phyloP scores from a whole-genome alignment of 306 rosid genomes.

The Inga laurina region DNA sequence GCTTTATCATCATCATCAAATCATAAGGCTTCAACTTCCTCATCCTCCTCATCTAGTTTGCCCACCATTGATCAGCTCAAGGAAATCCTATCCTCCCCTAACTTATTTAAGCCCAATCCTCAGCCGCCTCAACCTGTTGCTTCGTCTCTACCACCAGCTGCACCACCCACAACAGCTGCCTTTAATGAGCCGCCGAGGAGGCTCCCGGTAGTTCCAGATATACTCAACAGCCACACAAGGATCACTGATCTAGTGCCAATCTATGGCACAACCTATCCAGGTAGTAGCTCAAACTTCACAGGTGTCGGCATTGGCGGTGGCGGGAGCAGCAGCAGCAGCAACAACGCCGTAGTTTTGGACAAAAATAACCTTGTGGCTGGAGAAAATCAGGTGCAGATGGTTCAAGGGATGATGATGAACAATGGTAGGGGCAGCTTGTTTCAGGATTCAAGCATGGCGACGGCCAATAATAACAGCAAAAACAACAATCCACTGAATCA shows the following conservation, averaged over 20 bases:
- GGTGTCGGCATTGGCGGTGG: conserved; percentile 30
- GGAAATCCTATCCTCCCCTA: conserved; percentile 52
- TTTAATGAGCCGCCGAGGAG: conserved; percentile 19
- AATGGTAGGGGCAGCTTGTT: conserved; percentile 53
- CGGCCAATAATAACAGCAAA: background rate
- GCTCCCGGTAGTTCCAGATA: no score
- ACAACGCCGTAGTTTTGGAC: background rate
- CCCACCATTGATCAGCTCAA: conserved; percentile 51
- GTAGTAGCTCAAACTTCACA: no score
- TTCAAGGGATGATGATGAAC: conserved; percentile 39
- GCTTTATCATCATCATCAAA: background rate
- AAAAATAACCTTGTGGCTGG: conserved; percentile 18
- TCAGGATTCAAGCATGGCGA: conserved; percentile 38
- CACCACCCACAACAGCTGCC: conserved; percentile 29
- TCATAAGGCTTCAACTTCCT: conserved; percentile 27
- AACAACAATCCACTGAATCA: conserved; percentile 14
- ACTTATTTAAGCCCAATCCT: conserved; percentile 39
- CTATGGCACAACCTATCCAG: conserved; percentile 45
- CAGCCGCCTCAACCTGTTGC: conserved; percentile 29
- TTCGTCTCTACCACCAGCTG: conserved; percentile 30
- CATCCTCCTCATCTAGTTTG: conserved; percentile 24
- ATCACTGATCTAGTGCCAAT: conserved; percentile 60
- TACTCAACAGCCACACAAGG: conserved; percentile 51
- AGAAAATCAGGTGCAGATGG: conserved; percentile 40
- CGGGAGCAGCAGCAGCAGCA: background rate